Conservation (phyloP, 192 early-diverging fungal species). For the Lobulomyces angularis region DNA sequence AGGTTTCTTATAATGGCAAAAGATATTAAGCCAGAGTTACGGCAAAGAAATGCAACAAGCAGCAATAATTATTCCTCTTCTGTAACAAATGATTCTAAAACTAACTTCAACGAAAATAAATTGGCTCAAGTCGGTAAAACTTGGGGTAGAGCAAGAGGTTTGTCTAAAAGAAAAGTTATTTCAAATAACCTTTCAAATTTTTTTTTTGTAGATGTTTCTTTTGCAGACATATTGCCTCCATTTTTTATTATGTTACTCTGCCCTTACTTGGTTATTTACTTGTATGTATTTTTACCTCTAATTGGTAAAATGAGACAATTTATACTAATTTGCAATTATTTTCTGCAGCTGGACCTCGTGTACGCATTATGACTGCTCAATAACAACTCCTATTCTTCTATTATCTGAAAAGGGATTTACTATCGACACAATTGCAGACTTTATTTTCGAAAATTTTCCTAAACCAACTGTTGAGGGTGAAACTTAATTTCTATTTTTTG, state of each 20-base stretch:
- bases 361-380: conserved; percentile 48
- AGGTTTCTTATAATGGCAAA: too few relatives aligned
- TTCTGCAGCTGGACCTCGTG: conserved; percentile 61
- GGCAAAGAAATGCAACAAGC: too few relatives aligned
- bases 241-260: conserved; percentile 45
- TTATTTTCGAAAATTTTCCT: conserved; percentile 11
- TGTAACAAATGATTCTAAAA: too few relatives aligned
- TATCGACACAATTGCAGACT: conserved; percentile 14
- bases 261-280: conserved; percentile 54
- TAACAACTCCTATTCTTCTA: conserved; percentile 37
- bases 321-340: too few relatives aligned
- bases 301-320: too few relatives aligned
- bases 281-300: too few relatives aligned
- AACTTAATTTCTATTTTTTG: too few relatives aligned
- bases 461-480: too few relatives aligned
- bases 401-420: conserved; percentile 13
- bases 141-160: conserved; percentile 65
- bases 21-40: too few relatives aligned
- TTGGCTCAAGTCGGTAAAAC: conserved; percentile 54
- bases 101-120: too few relatives aligned
- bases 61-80: too few relatives aligned
- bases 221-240: conserved; percentile 35
- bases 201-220: conserved; percentile 25
- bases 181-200: background rate
- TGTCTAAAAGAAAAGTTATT: too few relatives aligned